Evolutionary conservation across 169 alveolate species (phyloP), one percentile per base, ranked within the genome.

Genomic region (Plasmodium vinckei): DNA sequence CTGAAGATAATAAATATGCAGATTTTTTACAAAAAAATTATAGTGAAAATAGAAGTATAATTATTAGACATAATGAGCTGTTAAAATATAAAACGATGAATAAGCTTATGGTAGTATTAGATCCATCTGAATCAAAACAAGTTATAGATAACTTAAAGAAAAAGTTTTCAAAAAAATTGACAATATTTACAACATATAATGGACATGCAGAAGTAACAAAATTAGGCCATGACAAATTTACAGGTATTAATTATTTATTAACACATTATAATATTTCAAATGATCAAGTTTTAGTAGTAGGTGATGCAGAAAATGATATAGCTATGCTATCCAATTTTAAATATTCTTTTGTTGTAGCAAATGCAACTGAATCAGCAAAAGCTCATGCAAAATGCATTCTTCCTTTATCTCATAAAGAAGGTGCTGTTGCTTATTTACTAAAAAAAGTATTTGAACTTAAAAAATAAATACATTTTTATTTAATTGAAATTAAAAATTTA

Each of bases 281-380:
- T 65, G 89, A 79, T 47, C 89, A 79, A 46, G 89, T 79, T n/a
- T 54, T 79, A 53, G 89, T 79, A 2, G 89, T 79, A 39, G 89
- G 89, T 0, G 89, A 79, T 64, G 89, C 89, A n/a, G 89, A 79
- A 33, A 79, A 67, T 65, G 89, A 79, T 59, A 79, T 79, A 19
- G 77, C 89, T 2, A 79, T 79, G 89, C 61, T 79, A 12, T 79
- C 89, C 1, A 65, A 79, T 47, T 79, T 79, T 47, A 79, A 79
- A 59, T 79, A 79, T 57, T 79, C 89, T 42, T 79, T 79, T 39
- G 89, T 79, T 44, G 89, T 79, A 65, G 73, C 89, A 12, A 79
- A 79, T 19, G 89, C 89, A 1, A 79, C 89, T 19, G 79, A 79
- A 0, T 64, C 89, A 6, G 89, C 89, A 42, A 79, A 79, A 67